Percentiles rank a stretch among this genome's conserved stretches.
Conservation (phyloP, 306 rosid genomes). For the barrel medic (Medicago truncatula) region MtrunA17r5.0-ANR NC_053042.1:41236001-41236500, state of each 20-base stretch:
- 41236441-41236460: slow-evolving; percentile 1
- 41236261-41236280: background rate
- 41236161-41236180: too few relatives aligned
- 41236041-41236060: too few relatives aligned
- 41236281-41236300: background rate
- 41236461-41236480: background rate
- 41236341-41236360: background rate
- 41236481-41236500: background rate
- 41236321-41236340: background rate
- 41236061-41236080: too few relatives aligned
- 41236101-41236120: too few relatives aligned
- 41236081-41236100: too few relatives aligned
- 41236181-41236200: too few relatives aligned
- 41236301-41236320: background rate
- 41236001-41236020: too few relatives aligned
- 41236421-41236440: background rate
- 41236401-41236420: background rate
- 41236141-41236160: too few relatives aligned
- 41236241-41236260: background rate
- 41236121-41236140: too few relatives aligned
- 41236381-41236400: background rate
- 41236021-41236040: too few relatives aligned
- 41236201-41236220: background rate
- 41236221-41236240: background rate
- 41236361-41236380: background rate